These are phyloP conservation scores for Echria macrotheca DNA, from an alignment of 495 filamentous ascomycete species.

Conservation along the genomic window DNA sequence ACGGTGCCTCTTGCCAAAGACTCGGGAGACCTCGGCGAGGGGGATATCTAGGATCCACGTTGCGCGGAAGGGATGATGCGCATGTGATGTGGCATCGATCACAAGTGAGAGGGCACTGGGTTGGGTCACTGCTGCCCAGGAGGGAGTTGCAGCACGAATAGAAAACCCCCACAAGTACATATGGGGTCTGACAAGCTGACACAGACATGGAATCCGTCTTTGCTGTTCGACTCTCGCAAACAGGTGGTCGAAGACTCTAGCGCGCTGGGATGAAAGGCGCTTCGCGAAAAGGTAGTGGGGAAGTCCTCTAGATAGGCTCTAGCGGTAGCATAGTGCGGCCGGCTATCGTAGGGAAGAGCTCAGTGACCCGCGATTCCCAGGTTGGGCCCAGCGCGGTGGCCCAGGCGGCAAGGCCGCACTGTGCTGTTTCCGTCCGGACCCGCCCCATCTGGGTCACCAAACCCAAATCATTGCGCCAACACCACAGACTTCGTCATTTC, in stretches of 20 bases:
- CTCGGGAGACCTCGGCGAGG: background rate
- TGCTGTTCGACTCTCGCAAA: no score
- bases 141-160: background rate
- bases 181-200: no score
- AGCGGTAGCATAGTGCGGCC: no score
- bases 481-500: slow-evolving; percentile 21
- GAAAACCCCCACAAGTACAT: background rate
- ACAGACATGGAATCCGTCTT: no score
- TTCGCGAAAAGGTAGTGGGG: no score
- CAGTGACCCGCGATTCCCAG: no score
- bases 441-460: slow-evolving; percentile 18
- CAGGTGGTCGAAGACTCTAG: no score
- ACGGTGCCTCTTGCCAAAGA: no score
- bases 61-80: slow-evolving; percentile 9
- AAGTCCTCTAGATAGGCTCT: no score
- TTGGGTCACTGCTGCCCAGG: background rate
- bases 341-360: no score
- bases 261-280: no score
- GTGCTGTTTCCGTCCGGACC: slow-evolving; percentile 1
- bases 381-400: background rate
- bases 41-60: slow-evolving; percentile 10
- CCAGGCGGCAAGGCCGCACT: slow-evolving; percentile 8
- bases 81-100: slow-evolving; percentile 11
- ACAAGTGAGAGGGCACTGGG: background rate
- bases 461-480: slow-evolving; percentile 21